phyloP scores from a whole-genome alignment of 164 flowering plant genomes.

The Liquidambar formosana region DNA sequence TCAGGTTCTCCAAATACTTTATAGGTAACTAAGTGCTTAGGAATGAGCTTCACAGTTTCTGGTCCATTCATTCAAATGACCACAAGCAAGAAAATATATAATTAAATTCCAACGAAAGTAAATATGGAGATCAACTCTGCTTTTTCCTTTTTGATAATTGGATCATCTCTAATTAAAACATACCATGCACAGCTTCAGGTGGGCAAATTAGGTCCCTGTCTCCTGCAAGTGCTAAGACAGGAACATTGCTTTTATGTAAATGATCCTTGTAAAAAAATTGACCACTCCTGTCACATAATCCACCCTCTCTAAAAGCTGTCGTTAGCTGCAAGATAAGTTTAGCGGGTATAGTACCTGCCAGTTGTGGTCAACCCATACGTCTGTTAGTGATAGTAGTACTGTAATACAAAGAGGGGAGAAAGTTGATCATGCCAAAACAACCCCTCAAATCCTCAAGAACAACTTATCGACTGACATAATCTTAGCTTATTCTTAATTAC shows the following conservation, averaged over 20 bases:
- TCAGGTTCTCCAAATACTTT: slow-evolving; percentile 69
- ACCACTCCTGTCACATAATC: slow-evolving; percentile 76
- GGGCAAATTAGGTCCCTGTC: slow-evolving; percentile 93
- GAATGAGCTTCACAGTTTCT: slow-evolving; percentile 85
- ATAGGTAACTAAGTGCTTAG: slow-evolving; percentile 69
- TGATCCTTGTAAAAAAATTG: slow-evolving; percentile 81
- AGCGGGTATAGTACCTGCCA: slow-evolving; percentile 88
- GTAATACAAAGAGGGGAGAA: background rate
- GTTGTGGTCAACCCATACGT: slow-evolving; percentile 5
- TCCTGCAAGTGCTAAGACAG: slow-evolving; percentile 88
- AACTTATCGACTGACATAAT: background rate
- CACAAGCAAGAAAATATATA: slow-evolving; percentile 4
- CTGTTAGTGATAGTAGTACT: background rate
- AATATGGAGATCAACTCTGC: background rate
- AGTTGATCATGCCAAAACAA: background rate
- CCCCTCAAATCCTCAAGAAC: background rate
- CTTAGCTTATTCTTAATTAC: background rate
- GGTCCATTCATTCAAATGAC: slow-evolving; percentile 23
- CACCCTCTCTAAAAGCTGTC: slow-evolving; percentile 83
- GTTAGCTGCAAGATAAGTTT: slow-evolving; percentile 88
- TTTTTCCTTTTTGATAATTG: background rate
- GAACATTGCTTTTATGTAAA: slow-evolving; percentile 61
- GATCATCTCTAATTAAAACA: slow-evolving; percentile 6
- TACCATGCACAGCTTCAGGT: slow-evolving; percentile 92
- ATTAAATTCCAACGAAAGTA: background rate